These are phyloP conservation scores for Candida maltosa DNA, from an alignment of 805 yeast genomes.

Conservation along the genomic window DNA sequence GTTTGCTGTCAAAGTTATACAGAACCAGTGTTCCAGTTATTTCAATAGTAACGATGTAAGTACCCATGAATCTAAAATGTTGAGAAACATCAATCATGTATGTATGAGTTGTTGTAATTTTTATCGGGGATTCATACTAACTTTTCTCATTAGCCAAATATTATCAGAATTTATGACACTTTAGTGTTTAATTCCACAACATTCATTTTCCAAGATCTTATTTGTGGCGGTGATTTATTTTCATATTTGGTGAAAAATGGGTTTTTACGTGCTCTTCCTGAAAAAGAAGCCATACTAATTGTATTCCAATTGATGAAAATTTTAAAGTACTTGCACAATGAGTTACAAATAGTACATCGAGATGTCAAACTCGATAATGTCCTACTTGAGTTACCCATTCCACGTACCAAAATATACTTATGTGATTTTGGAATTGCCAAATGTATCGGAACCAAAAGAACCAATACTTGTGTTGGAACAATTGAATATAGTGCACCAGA, in stretches of 20 bases:
- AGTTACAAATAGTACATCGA: slow-evolving; percentile 55
- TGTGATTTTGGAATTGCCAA: slow-evolving; percentile 66
- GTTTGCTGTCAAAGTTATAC: slow-evolving; percentile 50
- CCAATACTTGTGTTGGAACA: slow-evolving; percentile 57
- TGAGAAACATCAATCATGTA: slow-evolving; percentile 38
- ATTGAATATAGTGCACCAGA: slow-evolving; percentile 76
- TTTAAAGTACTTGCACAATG: slow-evolving; percentile 49
- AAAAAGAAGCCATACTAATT: slow-evolving; percentile 52
- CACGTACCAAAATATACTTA: slow-evolving; percentile 50
- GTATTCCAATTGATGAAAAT: slow-evolving; percentile 58
- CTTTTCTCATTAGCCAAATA: slow-evolving; percentile 36
- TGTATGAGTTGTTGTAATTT: too few species aligned
- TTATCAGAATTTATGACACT: slow-evolving; percentile 43
- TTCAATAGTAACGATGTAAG: neutral
- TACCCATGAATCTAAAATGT: slow-evolving; percentile 16
- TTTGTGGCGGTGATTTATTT: slow-evolving; percentile 58
- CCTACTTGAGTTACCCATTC: slow-evolving; percentile 49
- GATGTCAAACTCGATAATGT: slow-evolving; percentile 68
- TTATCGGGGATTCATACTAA: slow-evolving; percentile 3
- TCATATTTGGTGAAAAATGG: slow-evolving; percentile 48
- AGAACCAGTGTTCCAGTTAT: neutral
- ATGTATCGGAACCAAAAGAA: slow-evolving; percentile 20
- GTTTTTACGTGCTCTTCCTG: slow-evolving; percentile 42
- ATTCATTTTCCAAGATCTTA: slow-evolving; percentile 47
- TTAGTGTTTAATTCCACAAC: slow-evolving; percentile 20